phyloP scores from a whole-genome alignment of 306 rosid genomes.

The Acmispon strigosus region DNA sequence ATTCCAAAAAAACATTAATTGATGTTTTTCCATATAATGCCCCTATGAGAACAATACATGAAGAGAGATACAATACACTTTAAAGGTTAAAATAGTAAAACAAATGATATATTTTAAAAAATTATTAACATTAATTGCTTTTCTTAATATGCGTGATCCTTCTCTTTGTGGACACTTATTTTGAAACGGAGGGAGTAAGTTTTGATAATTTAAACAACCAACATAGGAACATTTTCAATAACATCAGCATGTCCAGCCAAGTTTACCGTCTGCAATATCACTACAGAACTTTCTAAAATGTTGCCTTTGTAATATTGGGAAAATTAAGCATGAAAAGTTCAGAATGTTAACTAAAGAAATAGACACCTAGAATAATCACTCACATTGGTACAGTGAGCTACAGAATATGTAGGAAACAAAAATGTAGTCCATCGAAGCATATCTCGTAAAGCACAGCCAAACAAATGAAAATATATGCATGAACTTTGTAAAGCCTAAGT shows the following conservation, averaged over 20 bases:
- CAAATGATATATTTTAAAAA: no score
- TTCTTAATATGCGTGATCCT: no score
- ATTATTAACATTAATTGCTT: no score
- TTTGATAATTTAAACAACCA: background rate
- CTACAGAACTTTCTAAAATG: background rate
- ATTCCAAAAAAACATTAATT: no score
- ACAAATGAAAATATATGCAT: background rate
- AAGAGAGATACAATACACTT: no score
- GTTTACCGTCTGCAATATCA: conserved; percentile 9
- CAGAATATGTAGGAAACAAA: background rate
- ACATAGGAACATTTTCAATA: conserved; percentile 5
- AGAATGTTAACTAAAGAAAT: conserved; percentile 8
- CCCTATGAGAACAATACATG: no score
- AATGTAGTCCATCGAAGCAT: background rate
- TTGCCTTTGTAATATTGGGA: background rate
- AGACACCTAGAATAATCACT: conserved; percentile 2
- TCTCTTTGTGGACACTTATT: no score
- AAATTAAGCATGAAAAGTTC: background rate
- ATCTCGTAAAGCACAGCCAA: conserved; percentile 2
- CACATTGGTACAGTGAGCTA: background rate
- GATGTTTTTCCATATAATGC: no score
- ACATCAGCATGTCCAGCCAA: background rate
- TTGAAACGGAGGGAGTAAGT: no score
- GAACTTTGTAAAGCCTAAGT: conserved; percentile 9
- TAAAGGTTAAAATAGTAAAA: no score